Conservation (phyloP, 2,329 filamentous ascomycete species). For the Nemania serpens region DNA sequence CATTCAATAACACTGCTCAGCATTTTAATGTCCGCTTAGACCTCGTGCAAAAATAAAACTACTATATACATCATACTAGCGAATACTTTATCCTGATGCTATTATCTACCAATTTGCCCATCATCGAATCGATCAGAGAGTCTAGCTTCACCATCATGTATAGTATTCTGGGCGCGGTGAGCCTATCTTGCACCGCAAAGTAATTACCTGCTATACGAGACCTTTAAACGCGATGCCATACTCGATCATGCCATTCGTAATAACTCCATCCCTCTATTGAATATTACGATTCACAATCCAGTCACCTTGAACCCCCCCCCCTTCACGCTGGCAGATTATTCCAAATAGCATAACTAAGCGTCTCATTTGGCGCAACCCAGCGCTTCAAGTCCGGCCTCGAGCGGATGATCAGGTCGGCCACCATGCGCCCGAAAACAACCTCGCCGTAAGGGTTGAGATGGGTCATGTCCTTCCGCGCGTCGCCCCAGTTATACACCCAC, state of each 20-base stretch:
- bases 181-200: too few relatives aligned
- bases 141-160: too few relatives aligned
- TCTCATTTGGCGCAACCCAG: slow-evolving; percentile 40
- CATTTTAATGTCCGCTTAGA: neutral
- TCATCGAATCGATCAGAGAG: too few relatives aligned
- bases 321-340: slow-evolving; percentile 44
- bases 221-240: too few relatives aligned
- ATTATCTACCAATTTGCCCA: too few relatives aligned
- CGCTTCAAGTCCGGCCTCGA: slow-evolving; percentile 31
- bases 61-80: neutral
- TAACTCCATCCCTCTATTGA: neutral
- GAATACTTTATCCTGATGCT: too few relatives aligned
- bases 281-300: neutral
- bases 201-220: too few relatives aligned
- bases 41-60: neutral
- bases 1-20: slow-evolving; percentile 11
- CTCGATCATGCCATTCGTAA: neutral
- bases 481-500: slow-evolving; percentile 51
- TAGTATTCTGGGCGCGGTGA: too few relatives aligned
- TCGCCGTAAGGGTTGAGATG: slow-evolving; percentile 60
- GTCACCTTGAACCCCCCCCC: neutral
- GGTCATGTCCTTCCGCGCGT: slow-evolving; percentile 51
- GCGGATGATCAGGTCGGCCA: slow-evolving; percentile 54
- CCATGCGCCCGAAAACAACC: slow-evolving; percentile 61
- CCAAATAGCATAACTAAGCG: slow-evolving; percentile 42